Conservation (phyloP, 768 basidiomycete species). For the Amanita molliuscula region DNA sequence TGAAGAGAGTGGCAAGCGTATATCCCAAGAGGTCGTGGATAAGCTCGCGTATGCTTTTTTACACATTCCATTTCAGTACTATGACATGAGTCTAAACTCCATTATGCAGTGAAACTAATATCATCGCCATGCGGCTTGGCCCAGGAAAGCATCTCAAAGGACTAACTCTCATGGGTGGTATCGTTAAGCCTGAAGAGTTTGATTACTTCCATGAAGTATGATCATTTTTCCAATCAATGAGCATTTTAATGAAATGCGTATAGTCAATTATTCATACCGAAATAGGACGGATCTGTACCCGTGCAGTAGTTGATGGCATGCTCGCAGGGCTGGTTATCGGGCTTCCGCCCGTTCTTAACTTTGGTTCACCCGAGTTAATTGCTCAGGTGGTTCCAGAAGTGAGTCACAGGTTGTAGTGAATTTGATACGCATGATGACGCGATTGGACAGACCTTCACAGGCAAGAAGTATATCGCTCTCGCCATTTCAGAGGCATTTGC, state of each 20-base stretch:
- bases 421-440: background rate
- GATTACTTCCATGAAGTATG: constrained; percentile 89
- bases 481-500: constrained; percentile 95
- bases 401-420: background rate
- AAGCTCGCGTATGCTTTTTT: constrained; percentile 55
- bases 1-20: constrained; percentile 82
- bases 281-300: constrained; percentile 70
- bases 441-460: constrained; percentile 33
- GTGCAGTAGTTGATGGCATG: constrained; percentile 83
- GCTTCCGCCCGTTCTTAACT: constrained; percentile 86
- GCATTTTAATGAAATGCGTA: background rate
- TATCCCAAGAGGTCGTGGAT: constrained; percentile 77
- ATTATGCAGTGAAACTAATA: constrained; percentile 58
- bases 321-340: constrained; percentile 77
- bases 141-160: constrained; percentile 86
- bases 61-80: background rate
- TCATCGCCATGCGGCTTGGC: constrained; percentile 85
- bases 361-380: constrained; percentile 65
- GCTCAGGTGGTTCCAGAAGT: constrained; percentile 65
- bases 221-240: background rate
- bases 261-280: constrained; percentile 78
- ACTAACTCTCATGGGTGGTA: constrained; percentile 61
- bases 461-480: constrained; percentile 79
- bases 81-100: background rate
- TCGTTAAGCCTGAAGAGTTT: constrained; percentile 73